Conservation (phyloP, 164 flowering plant genomes). For the Echeveria elegans region DNA sequence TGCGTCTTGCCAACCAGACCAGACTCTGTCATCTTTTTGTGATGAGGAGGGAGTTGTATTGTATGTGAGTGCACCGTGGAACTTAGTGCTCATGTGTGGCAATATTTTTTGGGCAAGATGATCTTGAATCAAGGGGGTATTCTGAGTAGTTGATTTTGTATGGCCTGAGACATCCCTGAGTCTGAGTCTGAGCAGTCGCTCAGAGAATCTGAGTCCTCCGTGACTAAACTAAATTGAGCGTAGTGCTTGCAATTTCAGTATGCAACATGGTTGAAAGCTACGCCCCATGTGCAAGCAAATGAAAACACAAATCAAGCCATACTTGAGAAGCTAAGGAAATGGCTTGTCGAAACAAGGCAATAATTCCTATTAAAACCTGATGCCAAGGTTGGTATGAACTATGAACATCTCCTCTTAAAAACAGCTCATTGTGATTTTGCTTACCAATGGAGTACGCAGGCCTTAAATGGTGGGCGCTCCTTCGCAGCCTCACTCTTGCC, state of each 20-base stretch:
- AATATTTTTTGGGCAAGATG: too few relatives aligned
- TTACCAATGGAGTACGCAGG: background rate
- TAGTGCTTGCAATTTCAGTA: too few relatives aligned
- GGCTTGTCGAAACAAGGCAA: slow-evolving; percentile 7
- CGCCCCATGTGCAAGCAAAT: slow-evolving; percentile 6
- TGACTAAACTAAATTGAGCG: too few relatives aligned
- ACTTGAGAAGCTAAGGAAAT: slow-evolving; percentile 4
- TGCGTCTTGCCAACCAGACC: background rate
- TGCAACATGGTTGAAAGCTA: slow-evolving; percentile 7
- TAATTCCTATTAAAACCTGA: background rate
- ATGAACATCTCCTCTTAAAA: background rate
- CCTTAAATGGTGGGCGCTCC: slow-evolving; percentile 8
- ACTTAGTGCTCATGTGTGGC: too few relatives aligned
- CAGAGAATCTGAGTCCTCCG: too few relatives aligned
- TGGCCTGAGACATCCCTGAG: too few relatives aligned
- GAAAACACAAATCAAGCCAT: background rate
- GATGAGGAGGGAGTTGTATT: background rate
- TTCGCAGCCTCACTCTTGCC: background rate
- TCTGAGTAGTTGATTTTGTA: too few relatives aligned
- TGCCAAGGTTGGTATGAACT: slow-evolving; percentile 7
- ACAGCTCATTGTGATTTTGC: slow-evolving; percentile 1
- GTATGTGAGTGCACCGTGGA: too few relatives aligned
- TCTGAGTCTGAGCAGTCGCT: too few relatives aligned
- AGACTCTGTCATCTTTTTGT: background rate
- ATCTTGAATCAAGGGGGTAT: too few relatives aligned